Percentiles rank a stretch among this genome's conserved stretches.
phyloP scores from a whole-genome alignment of 1,284 basidiomycete species.

The Tylopilus sp. region DNA sequence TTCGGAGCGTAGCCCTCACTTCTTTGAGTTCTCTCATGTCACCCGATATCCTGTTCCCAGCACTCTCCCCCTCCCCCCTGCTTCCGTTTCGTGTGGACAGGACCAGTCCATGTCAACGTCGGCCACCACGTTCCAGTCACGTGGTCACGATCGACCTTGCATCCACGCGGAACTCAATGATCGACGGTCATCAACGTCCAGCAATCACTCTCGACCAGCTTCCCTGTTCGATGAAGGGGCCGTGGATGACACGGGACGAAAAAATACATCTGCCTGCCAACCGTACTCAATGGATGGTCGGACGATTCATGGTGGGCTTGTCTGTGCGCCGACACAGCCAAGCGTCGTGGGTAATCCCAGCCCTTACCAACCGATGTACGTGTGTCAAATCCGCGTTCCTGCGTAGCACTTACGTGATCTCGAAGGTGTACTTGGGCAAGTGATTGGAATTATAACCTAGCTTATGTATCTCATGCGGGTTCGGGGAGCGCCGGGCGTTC shows the following conservation, averaged over 20 bases:
- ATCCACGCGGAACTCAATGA: slow-evolving; percentile 5
- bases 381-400: background rate
- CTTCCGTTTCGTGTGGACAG: slow-evolving; percentile 1
- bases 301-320: slow-evolving; percentile 1
- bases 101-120: slow-evolving; percentile 10
- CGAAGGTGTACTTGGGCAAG: slow-evolving; percentile 19
- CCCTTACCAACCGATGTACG: slow-evolving; percentile 14
- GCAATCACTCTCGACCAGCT: slow-evolving; percentile 12
- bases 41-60: slow-evolving; percentile 30
- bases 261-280: background rate
- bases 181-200: slow-evolving; percentile 11
- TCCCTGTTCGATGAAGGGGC: slow-evolving; percentile 9
- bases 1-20: slow-evolving; percentile 18
- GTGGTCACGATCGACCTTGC: slow-evolving; percentile 11
- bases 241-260: slow-evolving; percentile 9
- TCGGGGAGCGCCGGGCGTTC: slow-evolving; percentile 1
- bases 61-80: slow-evolving; percentile 16
- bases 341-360: background rate
- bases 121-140: slow-evolving; percentile 8
- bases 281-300: background rate
- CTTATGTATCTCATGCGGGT: slow-evolving; percentile 6
- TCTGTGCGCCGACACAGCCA: slow-evolving; percentile 7
- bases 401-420: slow-evolving; percentile 6
- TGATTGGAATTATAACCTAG: slow-evolving; percentile 21
- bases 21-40: slow-evolving; percentile 28